Evolutionary conservation across 441 rosid species (phyloP), one percentile per base, ranked within the genome.

Genomic region (Populus hybrid): DNA sequence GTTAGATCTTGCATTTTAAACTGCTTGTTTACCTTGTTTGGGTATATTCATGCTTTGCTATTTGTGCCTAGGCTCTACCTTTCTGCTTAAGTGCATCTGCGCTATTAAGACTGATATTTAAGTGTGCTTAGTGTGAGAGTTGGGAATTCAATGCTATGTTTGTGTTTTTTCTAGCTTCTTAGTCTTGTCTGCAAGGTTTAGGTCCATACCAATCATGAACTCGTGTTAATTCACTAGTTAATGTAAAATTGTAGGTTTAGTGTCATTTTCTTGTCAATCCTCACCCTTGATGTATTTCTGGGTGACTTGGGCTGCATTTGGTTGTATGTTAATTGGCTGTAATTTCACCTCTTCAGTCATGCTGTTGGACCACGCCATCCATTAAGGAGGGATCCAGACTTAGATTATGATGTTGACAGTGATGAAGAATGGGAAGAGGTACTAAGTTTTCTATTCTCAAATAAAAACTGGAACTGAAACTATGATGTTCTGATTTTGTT

Each of bases 351-450:
- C 71, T 76, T 68, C 92, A 94, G 97, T 76, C 77, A 57, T 77
- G 80, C 81, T 83, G 89, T 94, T 28, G 80, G 94, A 70, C 88
- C 97, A 6, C 91, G 93, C 24, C 81, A 83, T 77, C 98, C 98
- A 72, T 82, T 90, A 32, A 83, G 79, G 82, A 93, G 86, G 90
- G 98, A 93, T 79, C 94, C 91, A 2, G 95, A 90, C 72, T 79
- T 94, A 81, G 98, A 91, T 77, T 94, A 93, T 79, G 95, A 94
- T 12, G 79, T 90, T 79, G 98, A 94, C 50, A 93, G 98, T 66
- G 98, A 94, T 73, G 97, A 91, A 81, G 98, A 93, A 86, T 94
- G 98, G 97, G 97, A 92, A 87, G 98, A 94, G 98, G 98, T 93
- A 79, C 18, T 26, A 36, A 3, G 63, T 50, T 59, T 72, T 21